These are phyloP conservation scores for Rossbeevera mucosa DNA, from an alignment of 768 basidiomycete genomes.

Conservation along the genomic window DNA sequence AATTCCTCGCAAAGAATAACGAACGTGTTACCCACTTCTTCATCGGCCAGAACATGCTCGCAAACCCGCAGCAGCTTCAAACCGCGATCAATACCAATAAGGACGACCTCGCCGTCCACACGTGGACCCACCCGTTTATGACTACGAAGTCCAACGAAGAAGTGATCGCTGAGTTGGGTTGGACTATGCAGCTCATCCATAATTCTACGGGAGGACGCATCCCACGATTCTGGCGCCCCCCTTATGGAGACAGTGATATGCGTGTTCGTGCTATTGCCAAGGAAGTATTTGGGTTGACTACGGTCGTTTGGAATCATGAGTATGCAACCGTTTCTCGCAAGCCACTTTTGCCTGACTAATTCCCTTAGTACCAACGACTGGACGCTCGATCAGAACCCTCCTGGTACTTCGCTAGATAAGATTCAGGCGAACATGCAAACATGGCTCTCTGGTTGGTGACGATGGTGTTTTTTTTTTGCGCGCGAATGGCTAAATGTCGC, in stretches of 20 bases:
- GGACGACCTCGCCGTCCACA: slow-evolving; percentile 43
- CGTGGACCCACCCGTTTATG: slow-evolving; percentile 77
- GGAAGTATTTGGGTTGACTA: slow-evolving; percentile 79
- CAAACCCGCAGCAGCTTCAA: slow-evolving; percentile 51
- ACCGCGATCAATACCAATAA: slow-evolving; percentile 40
- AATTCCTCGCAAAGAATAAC: slow-evolving; percentile 64
- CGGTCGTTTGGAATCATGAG: slow-evolving; percentile 93
- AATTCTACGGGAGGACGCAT: slow-evolving; percentile 75
- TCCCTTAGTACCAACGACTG: slow-evolving; percentile 66
- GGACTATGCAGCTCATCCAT: slow-evolving; percentile 74
- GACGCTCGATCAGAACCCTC: slow-evolving; percentile 44
- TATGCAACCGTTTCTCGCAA: slow-evolving; percentile 23
- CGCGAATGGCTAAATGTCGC: neutral
- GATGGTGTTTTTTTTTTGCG: neutral
- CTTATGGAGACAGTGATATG: slow-evolving; percentile 80
- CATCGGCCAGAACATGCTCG: slow-evolving; percentile 75
- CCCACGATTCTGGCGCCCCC: slow-evolving; percentile 84
- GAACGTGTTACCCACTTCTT: slow-evolving; percentile 82
- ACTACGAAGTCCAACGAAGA: slow-evolving; percentile 67
- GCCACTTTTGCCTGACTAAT: neutral
- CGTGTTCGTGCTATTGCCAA: slow-evolving; percentile 82
- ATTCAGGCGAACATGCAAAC: slow-evolving; percentile 48
- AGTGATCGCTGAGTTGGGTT: slow-evolving; percentile 70
- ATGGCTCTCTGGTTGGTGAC: slow-evolving; percentile 51
- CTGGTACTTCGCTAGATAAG: slow-evolving; percentile 40